These are phyloP conservation scores for Termitomyces sp. DNA, from an alignment of 768 basidiomycete species.

Conservation along the genomic window DNA sequence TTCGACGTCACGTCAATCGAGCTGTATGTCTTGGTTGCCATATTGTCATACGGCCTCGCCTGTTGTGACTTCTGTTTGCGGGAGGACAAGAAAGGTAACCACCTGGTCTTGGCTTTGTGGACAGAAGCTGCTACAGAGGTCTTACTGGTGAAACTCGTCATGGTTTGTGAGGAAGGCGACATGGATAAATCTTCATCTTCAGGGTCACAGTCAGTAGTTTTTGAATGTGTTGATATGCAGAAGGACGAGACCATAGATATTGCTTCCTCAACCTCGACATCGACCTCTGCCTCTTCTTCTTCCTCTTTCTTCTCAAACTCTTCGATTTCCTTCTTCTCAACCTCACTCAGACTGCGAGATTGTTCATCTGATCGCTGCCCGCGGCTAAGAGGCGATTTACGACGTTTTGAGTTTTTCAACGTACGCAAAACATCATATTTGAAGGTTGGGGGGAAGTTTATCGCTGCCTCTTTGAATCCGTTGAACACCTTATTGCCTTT, in stretches of 20 bases:
- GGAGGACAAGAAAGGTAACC: slow-evolving; percentile 41
- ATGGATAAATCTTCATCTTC: slow-evolving; percentile 34
- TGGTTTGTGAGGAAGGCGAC: slow-evolving; percentile 21
- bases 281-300: slow-evolving; percentile 34
- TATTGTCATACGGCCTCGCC: not conserved
- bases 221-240: slow-evolving; percentile 42
- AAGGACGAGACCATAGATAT: slow-evolving; percentile 51
- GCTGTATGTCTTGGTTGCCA: not conserved
- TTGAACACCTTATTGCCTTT: slow-evolving; percentile 56
- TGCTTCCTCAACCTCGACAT: slow-evolving; percentile 30
- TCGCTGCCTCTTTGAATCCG: slow-evolving; percentile 76
- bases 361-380: slow-evolving; percentile 30
- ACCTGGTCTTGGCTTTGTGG: slow-evolving; percentile 51
- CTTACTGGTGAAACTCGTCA: slow-evolving; percentile 28
- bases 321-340: slow-evolving; percentile 30
- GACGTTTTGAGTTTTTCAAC: slow-evolving; percentile 43
- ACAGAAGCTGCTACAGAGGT: slow-evolving; percentile 32
- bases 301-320: slow-evolving; percentile 32
- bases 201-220: slow-evolving; percentile 27
- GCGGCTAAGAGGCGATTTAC: slow-evolving; percentile 28
- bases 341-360: slow-evolving; percentile 25
- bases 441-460: slow-evolving; percentile 90
- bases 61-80: slow-evolving; percentile 9
- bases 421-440: slow-evolving; percentile 79
- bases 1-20: slow-evolving; percentile 11